Evolutionary conservation across 208 protist species (phyloP).

Genomic region (Wallacemonas sp.): DNA sequence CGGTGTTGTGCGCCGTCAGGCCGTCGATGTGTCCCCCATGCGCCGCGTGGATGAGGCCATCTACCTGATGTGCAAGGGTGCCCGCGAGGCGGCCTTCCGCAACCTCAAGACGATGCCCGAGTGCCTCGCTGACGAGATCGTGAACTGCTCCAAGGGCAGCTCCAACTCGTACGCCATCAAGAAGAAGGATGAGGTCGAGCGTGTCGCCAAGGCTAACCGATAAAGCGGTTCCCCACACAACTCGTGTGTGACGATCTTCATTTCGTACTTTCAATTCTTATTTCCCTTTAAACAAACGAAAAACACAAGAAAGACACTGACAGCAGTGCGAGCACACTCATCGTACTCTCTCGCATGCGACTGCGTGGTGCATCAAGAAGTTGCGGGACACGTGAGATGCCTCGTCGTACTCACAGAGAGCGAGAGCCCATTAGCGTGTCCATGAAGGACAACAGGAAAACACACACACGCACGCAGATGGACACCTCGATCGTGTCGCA

Average conservation of each 20-base stretch:
- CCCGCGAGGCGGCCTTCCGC: slow-evolving; percentile 98
- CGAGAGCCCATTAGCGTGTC: too few species aligned
- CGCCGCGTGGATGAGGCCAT: slow-evolving; percentile 99
- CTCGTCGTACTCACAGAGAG: too few species aligned
- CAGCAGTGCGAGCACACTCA: background rate
- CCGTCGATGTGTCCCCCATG: slow-evolving; percentile 99
- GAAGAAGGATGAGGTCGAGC: slow-evolving; percentile 99
- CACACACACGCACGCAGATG: too few species aligned
- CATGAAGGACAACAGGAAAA: too few species aligned
- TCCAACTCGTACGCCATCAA: slow-evolving; percentile 99
- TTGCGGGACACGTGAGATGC: too few species aligned
- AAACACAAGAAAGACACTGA: slow-evolving; percentile 12
- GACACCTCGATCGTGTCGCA: too few species aligned
- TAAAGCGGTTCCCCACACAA: slow-evolving; percentile 68
- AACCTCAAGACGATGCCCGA: slow-evolving; percentile 99
- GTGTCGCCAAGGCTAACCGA: slow-evolving; percentile 99
- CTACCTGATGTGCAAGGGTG: slow-evolving; percentile 97
- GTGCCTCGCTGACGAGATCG: slow-evolving; percentile 99
- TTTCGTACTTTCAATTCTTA: slow-evolving; percentile 17
- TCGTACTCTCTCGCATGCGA: too few species aligned
- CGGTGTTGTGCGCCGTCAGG: slow-evolving; percentile 99
- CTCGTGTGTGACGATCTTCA: slow-evolving; percentile 17
- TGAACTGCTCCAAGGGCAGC: slow-evolving; percentile 98
- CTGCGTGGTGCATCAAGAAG: too few species aligned
- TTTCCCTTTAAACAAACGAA: slow-evolving; percentile 19